A percentile compares a stretch with the other conserved stretches of the same genome.
Evolutionary conservation across 164 flowering plant genomes (phyloP).

Genomic region (Umbellularia californica): DNA sequence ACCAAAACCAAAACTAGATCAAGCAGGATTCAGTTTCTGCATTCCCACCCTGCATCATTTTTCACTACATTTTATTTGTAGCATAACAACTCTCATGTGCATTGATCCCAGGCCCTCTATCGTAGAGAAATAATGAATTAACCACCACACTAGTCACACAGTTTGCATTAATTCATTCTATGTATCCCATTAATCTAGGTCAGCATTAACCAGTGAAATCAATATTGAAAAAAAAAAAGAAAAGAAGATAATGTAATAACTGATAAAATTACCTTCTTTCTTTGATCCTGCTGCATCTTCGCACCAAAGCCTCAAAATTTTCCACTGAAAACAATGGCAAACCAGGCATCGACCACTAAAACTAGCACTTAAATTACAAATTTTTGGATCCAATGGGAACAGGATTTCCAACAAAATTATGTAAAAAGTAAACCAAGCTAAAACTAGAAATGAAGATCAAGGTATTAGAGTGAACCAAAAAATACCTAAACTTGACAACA

Average conservation of each 20-base stretch:
- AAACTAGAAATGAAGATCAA: background rate
- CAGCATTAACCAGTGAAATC: background rate
- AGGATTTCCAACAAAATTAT: background rate
- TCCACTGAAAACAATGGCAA: background rate
- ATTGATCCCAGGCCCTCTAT: too few species aligned
- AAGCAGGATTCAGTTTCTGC: background rate
- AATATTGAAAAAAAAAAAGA: background rate
- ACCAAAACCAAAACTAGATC: background rate
- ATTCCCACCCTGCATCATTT: background rate
- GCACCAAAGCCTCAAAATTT: constrained; percentile 28
- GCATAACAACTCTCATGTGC: too few species aligned
- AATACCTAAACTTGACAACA: background rate
- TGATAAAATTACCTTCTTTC: constrained; percentile 50
- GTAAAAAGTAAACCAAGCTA: background rate
- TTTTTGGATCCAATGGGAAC: background rate
- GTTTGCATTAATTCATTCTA: too few species aligned
- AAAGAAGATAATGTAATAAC: background rate
- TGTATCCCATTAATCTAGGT: too few species aligned
- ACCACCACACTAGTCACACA: too few species aligned
- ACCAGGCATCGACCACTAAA: background rate
- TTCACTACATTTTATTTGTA: background rate
- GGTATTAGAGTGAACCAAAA: background rate
- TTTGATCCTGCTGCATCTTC: constrained; percentile 80
- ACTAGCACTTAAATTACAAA: background rate
- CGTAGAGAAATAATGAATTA: too few species aligned